phyloP scores from a whole-genome alignment of 2,329 filamentous ascomycete species.

The Sporothrix brunneoviolacea region DNA sequence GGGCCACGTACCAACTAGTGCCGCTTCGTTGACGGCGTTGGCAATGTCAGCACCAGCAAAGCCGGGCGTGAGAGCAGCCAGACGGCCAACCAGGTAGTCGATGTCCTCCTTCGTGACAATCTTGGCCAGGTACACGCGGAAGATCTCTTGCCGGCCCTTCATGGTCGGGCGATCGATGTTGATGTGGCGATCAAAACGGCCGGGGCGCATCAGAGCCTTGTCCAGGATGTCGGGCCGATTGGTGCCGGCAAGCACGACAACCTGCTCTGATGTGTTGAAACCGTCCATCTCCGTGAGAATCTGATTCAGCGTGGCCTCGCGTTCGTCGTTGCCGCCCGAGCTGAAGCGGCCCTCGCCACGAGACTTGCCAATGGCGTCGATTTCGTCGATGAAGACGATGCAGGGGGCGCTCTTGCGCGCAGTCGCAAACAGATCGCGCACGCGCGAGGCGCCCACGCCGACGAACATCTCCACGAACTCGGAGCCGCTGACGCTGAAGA shows the following conservation, averaged over 20 bases:
- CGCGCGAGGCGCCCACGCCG: conserved; percentile 91
- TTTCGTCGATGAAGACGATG: conserved; percentile 99
- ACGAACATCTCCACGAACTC: conserved; percentile 99
- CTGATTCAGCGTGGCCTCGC: conserved; percentile 94
- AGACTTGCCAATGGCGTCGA: conserved; percentile 92
- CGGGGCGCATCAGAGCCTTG: conserved; percentile 91
- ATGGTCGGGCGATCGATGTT: conserved; percentile 92
- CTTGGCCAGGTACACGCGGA: conserved; percentile 87
- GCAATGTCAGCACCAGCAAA: conserved; percentile 98
- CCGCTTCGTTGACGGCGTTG: conserved; percentile 97
- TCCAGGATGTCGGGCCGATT: conserved; percentile 93
- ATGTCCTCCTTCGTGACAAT: conserved; percentile 89
- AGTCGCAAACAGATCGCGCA: conserved; percentile 88
- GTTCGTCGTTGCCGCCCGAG: conserved; percentile 91
- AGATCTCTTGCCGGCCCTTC: conserved; percentile 94
- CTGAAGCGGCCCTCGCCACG: conserved; percentile 65
- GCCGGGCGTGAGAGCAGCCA: conserved; percentile 87
- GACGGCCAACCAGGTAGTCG: conserved; percentile 77
- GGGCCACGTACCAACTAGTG: conserved; percentile 72
- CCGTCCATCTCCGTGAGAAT: conserved; percentile 99
- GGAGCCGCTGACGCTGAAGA: conserved; percentile 96
- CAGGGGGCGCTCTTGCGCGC: conserved; percentile 94
- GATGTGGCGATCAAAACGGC: conserved; percentile 95
- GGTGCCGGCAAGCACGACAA: conserved; percentile 93
- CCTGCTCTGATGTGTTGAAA: conserved; percentile 94